Conservation (phyloP, 1,139 yeast species). For the Kurtzmaniella quercitrusa region DNA sequence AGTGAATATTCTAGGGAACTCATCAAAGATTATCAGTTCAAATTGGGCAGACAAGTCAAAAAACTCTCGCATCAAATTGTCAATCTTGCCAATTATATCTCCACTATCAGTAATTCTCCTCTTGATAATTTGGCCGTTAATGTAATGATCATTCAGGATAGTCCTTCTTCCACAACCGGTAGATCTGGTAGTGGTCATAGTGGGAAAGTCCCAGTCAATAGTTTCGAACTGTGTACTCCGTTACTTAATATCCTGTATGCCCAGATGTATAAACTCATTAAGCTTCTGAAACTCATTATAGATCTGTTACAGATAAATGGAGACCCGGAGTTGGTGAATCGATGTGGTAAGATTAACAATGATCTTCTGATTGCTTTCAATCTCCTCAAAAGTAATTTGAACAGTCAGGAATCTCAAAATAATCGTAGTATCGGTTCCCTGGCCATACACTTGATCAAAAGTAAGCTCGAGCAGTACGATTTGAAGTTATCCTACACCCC, state of each 20-base stretch:
- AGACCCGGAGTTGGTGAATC: constrained; percentile 22
- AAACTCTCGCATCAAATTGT: constrained; percentile 35
- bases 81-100: constrained; percentile 25
- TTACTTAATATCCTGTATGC: constrained; percentile 30
- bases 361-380: constrained; percentile 37
- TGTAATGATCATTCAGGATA: constrained; percentile 5
- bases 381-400: constrained; percentile 27
- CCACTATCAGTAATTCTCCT: constrained; percentile 12
- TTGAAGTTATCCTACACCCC: constrained; percentile 21
- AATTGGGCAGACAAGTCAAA: constrained; percentile 41
- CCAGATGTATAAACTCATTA: constrained; percentile 33
- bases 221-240: constrained; percentile 23
- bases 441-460: constrained; percentile 20
- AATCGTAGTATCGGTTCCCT: constrained; percentile 16
- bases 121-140: not conserved
- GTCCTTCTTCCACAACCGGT: constrained; percentile 5
- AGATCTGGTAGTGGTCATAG: constrained; percentile 1
- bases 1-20: constrained; percentile 31
- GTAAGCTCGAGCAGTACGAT: constrained; percentile 22
- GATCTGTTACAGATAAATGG: constrained; percentile 23
- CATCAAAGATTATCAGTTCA: constrained; percentile 44
- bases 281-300: constrained; percentile 30
- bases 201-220: not conserved
- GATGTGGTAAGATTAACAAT: constrained; percentile 33
- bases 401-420: constrained; percentile 6